phyloP scores from a whole-genome alignment of 345 rosid species.

The Abelmoschus esculentus region DNA sequence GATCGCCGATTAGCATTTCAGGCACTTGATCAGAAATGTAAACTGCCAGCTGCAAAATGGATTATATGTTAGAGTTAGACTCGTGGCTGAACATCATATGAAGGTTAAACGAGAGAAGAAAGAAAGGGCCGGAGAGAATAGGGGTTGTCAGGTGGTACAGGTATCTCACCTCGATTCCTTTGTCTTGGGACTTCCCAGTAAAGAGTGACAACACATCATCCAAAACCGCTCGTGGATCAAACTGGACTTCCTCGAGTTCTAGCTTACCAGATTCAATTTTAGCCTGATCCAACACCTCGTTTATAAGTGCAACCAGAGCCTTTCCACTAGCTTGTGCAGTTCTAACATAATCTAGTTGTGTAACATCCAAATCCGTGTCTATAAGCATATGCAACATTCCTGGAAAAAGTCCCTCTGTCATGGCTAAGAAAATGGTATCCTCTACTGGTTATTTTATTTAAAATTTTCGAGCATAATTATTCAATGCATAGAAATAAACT shows the following conservation, averaged over 20 bases:
- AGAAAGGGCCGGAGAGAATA: not conserved
- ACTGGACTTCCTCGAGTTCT: slow-evolving; percentile 76
- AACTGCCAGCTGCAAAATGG: slow-evolving; percentile 50
- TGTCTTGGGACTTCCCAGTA: slow-evolving; percentile 58
- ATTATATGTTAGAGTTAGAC: not conserved
- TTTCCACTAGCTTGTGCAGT: slow-evolving; percentile 88
- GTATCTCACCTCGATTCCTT: slow-evolving; percentile 64
- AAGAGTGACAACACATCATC: slow-evolving; percentile 69
- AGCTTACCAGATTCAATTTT: slow-evolving; percentile 97
- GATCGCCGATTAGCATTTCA: slow-evolving; percentile 73
- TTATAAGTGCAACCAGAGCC: slow-evolving; percentile 71
- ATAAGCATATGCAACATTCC: slow-evolving; percentile 93
- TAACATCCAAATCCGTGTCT: slow-evolving; percentile 72
- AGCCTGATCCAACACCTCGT: slow-evolving; percentile 92
- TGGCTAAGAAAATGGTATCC: not conserved
- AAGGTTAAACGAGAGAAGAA: not conserved
- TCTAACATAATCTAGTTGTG: slow-evolving; percentile 69
- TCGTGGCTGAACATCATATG: slow-evolving; percentile 18
- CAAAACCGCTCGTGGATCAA: slow-evolving; percentile 59
- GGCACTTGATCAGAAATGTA: slow-evolving; percentile 81
- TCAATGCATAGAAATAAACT: not conserved
- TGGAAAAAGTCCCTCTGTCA: slow-evolving; percentile 10
- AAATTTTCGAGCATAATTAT: not conserved
- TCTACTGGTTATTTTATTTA: not conserved
- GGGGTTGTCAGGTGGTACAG: too few species aligned